Base-by-base conservation (phyloP, 2,329 filamentous ascomycete species). In the Colletotrichum camelliae region DNA sequence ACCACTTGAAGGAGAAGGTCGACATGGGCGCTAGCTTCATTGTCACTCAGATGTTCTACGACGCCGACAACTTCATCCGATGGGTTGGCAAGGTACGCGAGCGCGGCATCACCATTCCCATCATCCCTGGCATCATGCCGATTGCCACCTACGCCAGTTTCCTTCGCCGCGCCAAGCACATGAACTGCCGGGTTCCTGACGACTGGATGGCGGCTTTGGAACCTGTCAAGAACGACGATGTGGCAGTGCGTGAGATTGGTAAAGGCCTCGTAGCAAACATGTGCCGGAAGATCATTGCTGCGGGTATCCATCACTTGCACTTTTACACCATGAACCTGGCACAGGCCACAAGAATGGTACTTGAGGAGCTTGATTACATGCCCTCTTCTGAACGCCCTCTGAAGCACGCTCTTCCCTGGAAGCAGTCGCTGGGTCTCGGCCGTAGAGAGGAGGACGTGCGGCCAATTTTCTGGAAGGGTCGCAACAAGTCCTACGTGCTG, bases 251-350 rank as follows among this genome's bases (percentile, higher is more conserved):
- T 83, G 95, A 98, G 79, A 92, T 98, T 72, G 97, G 97, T 69
- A 97, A 96, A 86, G 92, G 91, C 16, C 89, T 99, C 27, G 94
- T 99, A 21, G 95, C 96, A 27, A 92, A 97, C 60, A 93, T 99
- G 92, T 99, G 97, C 85, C 93, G 94, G 75, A 95, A 94, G 86
- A 91, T 99, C 76, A 88, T 98, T 72, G 91, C 93, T 75, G 93
- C 92, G 43, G 97, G 96, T 55, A 95, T 98, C 79, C 90, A 92
- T 78, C 96, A 98, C 83, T 86, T 99, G 78, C 97, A 99, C 85
- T 99, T 99, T 86, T 99, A 99, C 88, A 99, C 97, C 76, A 99
- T 99, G 97, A 99, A 99, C 86, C 90, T 99, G 24, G 96, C 96
- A 13, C 95, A 98, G 84, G 95, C 97, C 67, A 98, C 96, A 2